A percentile compares a stretch with the other conserved stretches of the same genome.
These are phyloP conservation scores for Eimeria praecox DNA, from an alignment of 169 alveolate genomes.

Conservation along the genomic window DNA sequence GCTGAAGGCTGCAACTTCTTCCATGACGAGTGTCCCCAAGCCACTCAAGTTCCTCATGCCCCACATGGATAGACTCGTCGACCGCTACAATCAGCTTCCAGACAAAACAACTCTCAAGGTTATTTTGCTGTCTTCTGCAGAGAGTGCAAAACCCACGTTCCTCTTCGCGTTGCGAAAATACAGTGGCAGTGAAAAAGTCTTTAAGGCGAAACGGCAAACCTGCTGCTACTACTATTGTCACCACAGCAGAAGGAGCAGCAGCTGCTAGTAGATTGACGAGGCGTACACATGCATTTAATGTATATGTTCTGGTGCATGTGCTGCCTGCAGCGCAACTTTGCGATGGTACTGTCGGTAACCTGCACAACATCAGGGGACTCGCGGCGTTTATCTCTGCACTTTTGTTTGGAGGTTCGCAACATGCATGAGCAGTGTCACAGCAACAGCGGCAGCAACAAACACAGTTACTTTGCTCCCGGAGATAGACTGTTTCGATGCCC, in stretches of 20 bases:
- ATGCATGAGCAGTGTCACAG: neutral
- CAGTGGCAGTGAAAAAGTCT: neutral
- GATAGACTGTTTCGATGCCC: neutral
- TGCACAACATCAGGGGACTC: conserved; percentile 81
- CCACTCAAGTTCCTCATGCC: conserved; percentile 90
- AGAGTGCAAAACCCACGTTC: neutral
- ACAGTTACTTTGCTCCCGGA: neutral
- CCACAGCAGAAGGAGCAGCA: neutral
- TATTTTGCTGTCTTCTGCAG: neutral
- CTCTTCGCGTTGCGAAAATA: neutral
- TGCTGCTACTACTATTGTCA: neutral
- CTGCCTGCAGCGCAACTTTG: conserved; percentile 73
- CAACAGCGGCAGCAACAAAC: neutral
- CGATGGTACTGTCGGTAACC: conserved; percentile 79
- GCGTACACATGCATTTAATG: neutral
- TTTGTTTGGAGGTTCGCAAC: conserved; percentile 74
- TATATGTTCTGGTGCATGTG: neutral
- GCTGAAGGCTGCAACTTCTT: conserved; percentile 89
- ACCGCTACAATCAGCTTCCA: conserved; percentile 83
- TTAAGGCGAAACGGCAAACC: neutral
- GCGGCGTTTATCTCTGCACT: conserved; percentile 76
- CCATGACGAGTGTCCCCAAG: conserved; percentile 93
- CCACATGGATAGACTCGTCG: conserved; percentile 86
- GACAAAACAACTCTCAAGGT: conserved; percentile 67
- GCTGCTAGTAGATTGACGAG: neutral